Evolutionary conservation across 441 rosid genomes (phyloP).

Genomic region (Erodium moschatum): DNA sequence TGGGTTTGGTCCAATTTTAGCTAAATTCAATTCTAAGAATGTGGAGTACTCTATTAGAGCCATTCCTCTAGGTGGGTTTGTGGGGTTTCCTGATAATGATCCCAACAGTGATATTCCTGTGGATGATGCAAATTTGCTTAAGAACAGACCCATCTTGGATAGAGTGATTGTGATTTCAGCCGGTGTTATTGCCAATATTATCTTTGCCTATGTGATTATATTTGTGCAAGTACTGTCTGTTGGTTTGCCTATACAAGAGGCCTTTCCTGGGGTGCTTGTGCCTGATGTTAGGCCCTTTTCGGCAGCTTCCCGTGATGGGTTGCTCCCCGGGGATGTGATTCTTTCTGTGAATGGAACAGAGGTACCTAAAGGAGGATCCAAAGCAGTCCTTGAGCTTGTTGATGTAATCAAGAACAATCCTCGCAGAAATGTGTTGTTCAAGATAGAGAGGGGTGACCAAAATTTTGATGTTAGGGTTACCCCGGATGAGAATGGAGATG

Average conservation of each 20-base stretch:
- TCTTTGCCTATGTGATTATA: conserved; percentile 74
- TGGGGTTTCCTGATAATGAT: conserved; percentile 93
- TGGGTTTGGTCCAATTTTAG: conserved; percentile 90
- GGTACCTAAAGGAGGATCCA: conserved; percentile 39
- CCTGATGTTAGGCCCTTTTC: conserved; percentile 74
- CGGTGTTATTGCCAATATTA: conserved; percentile 74
- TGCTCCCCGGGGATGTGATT: conserved; percentile 80
- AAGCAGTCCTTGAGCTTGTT: conserved; percentile 53
- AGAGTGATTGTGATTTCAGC: conserved; percentile 76
- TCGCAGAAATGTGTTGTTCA: conserved; percentile 51
- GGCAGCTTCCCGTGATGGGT: conserved; percentile 82
- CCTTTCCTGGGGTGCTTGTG: conserved; percentile 79
- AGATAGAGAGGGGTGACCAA: conserved; percentile 41
- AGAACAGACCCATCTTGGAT: conserved; percentile 77
- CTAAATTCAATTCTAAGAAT: conserved; percentile 69
- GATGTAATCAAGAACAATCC: conserved; percentile 57
- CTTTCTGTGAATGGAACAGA: conserved; percentile 53
- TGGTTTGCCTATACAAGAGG: conserved; percentile 87
- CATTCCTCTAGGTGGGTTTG: conserved; percentile 89
- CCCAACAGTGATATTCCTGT: conserved; percentile 73
- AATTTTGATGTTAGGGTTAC: conserved; percentile 51
- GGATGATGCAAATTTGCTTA: conserved; percentile 69
- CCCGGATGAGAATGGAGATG: conserved; percentile 75
- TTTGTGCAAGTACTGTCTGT: conserved; percentile 68
- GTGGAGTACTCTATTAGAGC: conserved; percentile 90